These are phyloP conservation scores for Ulvella scutata DNA, from an alignment of 139 green algal species.

Conservation along the genomic window DNA sequence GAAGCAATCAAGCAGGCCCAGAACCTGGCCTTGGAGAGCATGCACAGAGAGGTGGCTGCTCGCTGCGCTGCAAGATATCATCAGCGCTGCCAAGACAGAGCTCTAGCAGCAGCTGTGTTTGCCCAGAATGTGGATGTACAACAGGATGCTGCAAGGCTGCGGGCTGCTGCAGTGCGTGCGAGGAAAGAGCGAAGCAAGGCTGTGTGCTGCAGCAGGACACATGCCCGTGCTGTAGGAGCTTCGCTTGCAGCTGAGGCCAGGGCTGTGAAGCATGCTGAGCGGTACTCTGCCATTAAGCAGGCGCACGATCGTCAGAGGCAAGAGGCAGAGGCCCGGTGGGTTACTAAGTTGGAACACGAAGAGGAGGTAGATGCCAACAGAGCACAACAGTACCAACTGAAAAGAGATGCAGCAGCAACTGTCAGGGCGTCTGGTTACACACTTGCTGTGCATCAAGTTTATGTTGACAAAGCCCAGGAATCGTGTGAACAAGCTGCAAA, in stretches of 20 bases:
- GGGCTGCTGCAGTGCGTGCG: neutral
- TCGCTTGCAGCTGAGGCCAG: neutral
- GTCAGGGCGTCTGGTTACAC: neutral
- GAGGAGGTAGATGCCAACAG: neutral
- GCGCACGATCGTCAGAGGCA: neutral
- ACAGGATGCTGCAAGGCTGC: neutral
- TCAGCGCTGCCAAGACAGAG: neutral
- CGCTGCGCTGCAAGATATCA: neutral
- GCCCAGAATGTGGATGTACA: neutral
- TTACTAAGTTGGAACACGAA: neutral
- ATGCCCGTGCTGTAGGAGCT: neutral
- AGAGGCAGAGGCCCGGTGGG: neutral
- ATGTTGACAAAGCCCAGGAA: too few relatives aligned
- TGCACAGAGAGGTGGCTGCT: neutral
- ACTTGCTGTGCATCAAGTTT: too few relatives aligned
- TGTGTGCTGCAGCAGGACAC: neutral
- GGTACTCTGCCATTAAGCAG: neutral
- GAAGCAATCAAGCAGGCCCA: neutral
- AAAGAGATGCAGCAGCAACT: neutral
- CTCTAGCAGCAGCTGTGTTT: neutral
- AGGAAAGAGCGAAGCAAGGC: neutral
- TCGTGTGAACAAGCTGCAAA: too few relatives aligned
- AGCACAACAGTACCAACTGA: neutral
- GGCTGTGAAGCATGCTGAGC: neutral
- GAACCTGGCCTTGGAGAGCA: neutral